Base-by-base conservation (phyloP, 179 eudicot genomes). In the Silene noctiflora region DNA sequence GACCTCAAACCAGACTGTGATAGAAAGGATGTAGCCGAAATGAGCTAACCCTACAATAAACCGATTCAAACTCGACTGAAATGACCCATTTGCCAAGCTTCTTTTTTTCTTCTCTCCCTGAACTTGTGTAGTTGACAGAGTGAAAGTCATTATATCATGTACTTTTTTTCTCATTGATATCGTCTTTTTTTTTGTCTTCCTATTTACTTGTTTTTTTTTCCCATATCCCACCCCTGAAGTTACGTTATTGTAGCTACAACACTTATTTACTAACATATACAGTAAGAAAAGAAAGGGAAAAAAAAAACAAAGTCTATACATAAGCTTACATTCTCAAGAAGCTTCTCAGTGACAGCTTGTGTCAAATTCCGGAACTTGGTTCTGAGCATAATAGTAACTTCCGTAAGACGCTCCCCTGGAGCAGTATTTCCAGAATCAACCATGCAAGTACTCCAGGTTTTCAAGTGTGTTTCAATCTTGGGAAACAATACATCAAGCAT, bases 381-480 rank as follows among this genome's bases (percentile, higher is more conserved):
- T 78, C 95, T 82, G 55, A 91, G 90, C 89, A 85, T 86, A 69
- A 90, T 92, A 3, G 90, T 89, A 42, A 90, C 89, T 79, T 91
- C 97, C 75, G 91, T 90, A 48, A 91, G 88, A 17, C 85, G 89
- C 79, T 90, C 97, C 71, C 97, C 97, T 44, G 92, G 90, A 33
- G 81, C 85, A 67, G 85, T 69, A 75, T 81, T 85, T 42, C 91
- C 89, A 27, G 89, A 79, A 73, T 85, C 91, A 63, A 81, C 85
- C 63, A 84, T 81, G 78, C 88, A 87, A 58, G 86, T 82, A 77
- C 91, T 86, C 92, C 95, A 90, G 63, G 95, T 84, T 81, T 90
- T 91, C 72, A 90, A 55, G 65, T 86, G 89, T 35, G 74, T 78
- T 67, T 91, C 95, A 78, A 90, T 83, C 80, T 82, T 86, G 27